Evolutionary conservation across 768 basidiomycete genomes (phyloP), one percentile per base, ranked within the genome.

Genomic region (Crucibulum laeve): DNA sequence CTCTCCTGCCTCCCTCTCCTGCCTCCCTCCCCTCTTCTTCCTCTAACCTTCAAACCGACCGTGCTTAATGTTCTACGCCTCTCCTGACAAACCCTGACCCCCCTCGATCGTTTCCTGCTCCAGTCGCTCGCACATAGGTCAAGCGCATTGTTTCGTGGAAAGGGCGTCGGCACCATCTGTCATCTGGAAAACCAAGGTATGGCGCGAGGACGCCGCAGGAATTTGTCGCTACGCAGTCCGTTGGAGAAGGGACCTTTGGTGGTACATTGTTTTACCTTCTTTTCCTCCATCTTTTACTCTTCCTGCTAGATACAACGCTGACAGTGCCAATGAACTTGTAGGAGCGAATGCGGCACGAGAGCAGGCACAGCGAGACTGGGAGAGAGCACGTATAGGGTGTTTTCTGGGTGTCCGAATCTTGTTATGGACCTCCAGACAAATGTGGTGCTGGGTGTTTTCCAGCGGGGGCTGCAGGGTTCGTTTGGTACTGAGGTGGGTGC

Each of bases 171-270:
- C 53, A 85, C 87, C 1, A 73, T 85, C 18, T 80, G 78, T 46
- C 88, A 91, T 53, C 64, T 91, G 22, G 83, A 87, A 4, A 84
- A 83, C 43, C 78, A 85, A 45, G 77, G 78, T 7, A 87, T 91
- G 84, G 57, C 61, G 13, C 74, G 87, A 1, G 89, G 88, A 1
- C 63, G 86, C 6, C 76, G 0, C 84, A 83, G 42, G 71, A 74
- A 0, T 90, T 90, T 53, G 69, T 63, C 36, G 86, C 88, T 83
- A 71, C 76, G 0, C 73, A 76, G 44, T 61, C 54, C n/a, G 23
- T 5, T 30, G 28, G 28, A 30, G n/a, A 30, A 10, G 36, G n/a
- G 36, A n/a, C 37, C 25, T 4, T 47, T 40, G 46, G 45, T 43
- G 22, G 45, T 4, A 53, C 62, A n/a, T n/a, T n/a, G n/a, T n/a